These are phyloP conservation scores for Pseudozyma hubeiensis DNA, from an alignment of 1,284 basidiomycete genomes.

Conservation along the genomic window DNA sequence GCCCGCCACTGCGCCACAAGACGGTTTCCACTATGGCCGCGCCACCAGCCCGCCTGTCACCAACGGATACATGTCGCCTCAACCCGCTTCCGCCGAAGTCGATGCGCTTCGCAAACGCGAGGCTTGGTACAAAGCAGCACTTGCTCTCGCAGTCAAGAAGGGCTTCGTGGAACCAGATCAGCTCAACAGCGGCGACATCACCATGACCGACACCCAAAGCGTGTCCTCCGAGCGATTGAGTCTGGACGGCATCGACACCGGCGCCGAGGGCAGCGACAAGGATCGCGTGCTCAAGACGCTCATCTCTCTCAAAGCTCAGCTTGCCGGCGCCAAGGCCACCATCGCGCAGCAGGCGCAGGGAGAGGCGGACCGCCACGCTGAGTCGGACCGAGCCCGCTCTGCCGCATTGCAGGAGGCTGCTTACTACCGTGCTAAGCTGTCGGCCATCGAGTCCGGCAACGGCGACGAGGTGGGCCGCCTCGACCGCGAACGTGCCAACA, in stretches of 20 bases:
- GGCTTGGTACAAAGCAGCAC: slow-evolving; percentile 85
- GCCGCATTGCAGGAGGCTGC: slow-evolving; percentile 93
- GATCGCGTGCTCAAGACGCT: slow-evolving; percentile 78
- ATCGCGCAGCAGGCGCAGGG: slow-evolving; percentile 80
- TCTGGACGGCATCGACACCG: slow-evolving; percentile 69
- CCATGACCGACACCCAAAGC: slow-evolving; percentile 40
- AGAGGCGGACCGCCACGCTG: slow-evolving; percentile 81
- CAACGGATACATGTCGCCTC: slow-evolving; percentile 48
- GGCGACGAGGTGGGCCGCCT: slow-evolving; percentile 76
- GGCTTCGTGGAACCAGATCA: slow-evolving; percentile 81
- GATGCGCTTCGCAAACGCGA: slow-evolving; percentile 82
- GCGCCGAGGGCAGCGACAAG: slow-evolving; percentile 67
- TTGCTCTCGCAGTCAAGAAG: slow-evolving; percentile 80
- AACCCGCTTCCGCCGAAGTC: slow-evolving; percentile 73
- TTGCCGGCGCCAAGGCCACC: slow-evolving; percentile 82
- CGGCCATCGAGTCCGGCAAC: slow-evolving; percentile 82
- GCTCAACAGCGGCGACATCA: slow-evolving; percentile 49
- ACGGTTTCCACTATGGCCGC: slow-evolving; percentile 61
- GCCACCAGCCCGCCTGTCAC: slow-evolving; percentile 28
- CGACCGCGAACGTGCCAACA: slow-evolving; percentile 82
- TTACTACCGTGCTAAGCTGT: slow-evolving; percentile 92
- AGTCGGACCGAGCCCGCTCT: slow-evolving; percentile 81
- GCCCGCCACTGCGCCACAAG: slow-evolving; percentile 44
- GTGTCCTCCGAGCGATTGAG: slow-evolving; percentile 35
- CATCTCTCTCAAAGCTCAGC: slow-evolving; percentile 87